A percentile compares a stretch with the other conserved stretches of the same genome.
Conservation (phyloP, 192 early-diverging fungal genomes). For the Diversispora epigaea region DNA sequence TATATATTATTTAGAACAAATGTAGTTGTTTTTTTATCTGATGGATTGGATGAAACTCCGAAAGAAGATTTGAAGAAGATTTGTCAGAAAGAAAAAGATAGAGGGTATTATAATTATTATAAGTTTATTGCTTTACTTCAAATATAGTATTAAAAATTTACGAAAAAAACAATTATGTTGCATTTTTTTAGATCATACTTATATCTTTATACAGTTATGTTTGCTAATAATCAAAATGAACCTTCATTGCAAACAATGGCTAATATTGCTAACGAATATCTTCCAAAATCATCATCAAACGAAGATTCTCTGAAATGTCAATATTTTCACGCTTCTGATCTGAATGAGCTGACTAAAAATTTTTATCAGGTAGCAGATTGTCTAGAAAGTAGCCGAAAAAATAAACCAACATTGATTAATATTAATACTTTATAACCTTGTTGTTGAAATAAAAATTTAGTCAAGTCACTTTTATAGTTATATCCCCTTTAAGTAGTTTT, state of each 20-base stretch:
- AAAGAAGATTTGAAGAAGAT: neutral
- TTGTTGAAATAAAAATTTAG: no score
- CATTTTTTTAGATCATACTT: conserved; percentile 5
- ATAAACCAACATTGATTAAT: no score
- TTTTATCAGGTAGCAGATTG: no score
- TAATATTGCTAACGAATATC: conserved; percentile 11
- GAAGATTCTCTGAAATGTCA: no score
- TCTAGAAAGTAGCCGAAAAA: no score
- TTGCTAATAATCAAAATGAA: neutral
- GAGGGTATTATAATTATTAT: conserved; percentile 10
- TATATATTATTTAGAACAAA: conserved; percentile 8
- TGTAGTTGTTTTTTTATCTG: conserved; percentile 35
- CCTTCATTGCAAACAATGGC: conserved; percentile 18
- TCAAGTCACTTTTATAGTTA: no score
- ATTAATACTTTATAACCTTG: no score
- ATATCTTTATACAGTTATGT: conserved; percentile 22
- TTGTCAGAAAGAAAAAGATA: neutral
- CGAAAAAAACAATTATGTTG: neutral
- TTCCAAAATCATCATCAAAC: no score
- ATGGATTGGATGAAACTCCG: conserved; percentile 5
- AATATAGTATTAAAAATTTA: neutral
- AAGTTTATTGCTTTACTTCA: no score
- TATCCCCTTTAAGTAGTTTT: no score
- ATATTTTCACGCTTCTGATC: no score
- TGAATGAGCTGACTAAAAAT: no score